These are phyloP conservation scores for Solioccasus polychromus DNA, from an alignment of 768 basidiomycete genomes.

Conservation along the genomic window DNA sequence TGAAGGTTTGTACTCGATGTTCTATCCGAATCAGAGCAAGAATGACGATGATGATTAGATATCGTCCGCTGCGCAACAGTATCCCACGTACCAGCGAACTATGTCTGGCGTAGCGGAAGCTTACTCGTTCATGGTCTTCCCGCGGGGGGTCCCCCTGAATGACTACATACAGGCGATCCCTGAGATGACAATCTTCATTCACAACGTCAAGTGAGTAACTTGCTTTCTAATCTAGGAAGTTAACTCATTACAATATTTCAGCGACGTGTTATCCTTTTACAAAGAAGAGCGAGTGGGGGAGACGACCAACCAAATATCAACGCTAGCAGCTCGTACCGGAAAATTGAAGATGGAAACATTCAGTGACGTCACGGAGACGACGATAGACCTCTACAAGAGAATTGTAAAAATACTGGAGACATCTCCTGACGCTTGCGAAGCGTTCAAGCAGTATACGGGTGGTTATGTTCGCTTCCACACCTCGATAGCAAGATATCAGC, in stretches of 20 bases:
- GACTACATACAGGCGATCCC: not conserved
- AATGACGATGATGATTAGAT: not conserved
- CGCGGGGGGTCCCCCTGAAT: not conserved
- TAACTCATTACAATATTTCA: not conserved
- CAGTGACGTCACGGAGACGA: not conserved
- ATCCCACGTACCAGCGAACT: not conserved
- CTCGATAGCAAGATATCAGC: constrained; percentile 17
- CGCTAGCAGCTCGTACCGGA: not conserved
- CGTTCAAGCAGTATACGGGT: constrained; percentile 4
- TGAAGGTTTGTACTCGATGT: constrained; percentile 21
- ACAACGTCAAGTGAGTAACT: not conserved
- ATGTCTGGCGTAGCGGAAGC: not conserved
- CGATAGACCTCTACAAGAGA: constrained; percentile 12
- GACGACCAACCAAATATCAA: not conserved
- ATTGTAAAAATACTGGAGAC: constrained; percentile 20
- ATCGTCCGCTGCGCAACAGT: not conserved
- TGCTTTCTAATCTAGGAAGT: not conserved
- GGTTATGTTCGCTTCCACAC: constrained; percentile 24
- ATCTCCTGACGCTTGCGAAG: constrained; percentile 4
- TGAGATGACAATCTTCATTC: not conserved
- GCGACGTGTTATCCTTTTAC: not conserved
- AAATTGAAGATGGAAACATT: not conserved
- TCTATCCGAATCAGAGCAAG: not conserved
- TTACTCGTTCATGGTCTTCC: constrained; percentile 6
- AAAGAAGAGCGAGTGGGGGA: not conserved